Base-by-base conservation (phyloP, 2,329 filamentous ascomycete genomes). In the Madurella mycetomatis region DNA sequence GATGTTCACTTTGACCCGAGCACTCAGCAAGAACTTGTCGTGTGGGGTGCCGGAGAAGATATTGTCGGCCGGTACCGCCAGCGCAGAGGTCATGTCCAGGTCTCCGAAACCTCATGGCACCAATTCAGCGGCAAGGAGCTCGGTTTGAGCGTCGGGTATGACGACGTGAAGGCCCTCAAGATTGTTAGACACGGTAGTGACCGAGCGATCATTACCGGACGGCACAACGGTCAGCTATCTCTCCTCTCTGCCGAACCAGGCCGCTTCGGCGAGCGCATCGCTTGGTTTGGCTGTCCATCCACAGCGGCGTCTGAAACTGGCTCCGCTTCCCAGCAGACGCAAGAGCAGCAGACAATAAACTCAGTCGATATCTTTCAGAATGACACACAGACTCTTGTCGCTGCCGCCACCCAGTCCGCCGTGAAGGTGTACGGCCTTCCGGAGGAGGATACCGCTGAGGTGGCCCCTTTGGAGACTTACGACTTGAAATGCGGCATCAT, bases 1-100 rank as follows among this genome's bases (percentile, higher is more conserved):
- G 77, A 79, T 51, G 78, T 76, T 5, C 63, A 70, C 25, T 63
- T 73, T 7, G 64, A 71, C 30, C 63, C 67, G 4, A 64, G 64
- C 12, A 65, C 66, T n/a, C 65, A 66, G 5, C 65, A 73, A 25
- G 80, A 83, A 63, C 57, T 79, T 12, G 67, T 81, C 0, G 73
- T 76, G 1, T 79, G 74, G 67, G 79, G 79, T 0, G 76, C 73
- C 0, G 79, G 80, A 0, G 77, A 82, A 64, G 72, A 81, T 25
- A 62, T 82, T 30, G 66, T 79, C 5, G 72, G 74, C 2, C 68
- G 76, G 18, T 66, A 70, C 25, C 72, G 73, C 17, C 63, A 68
- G 13, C 66, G 61, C 11, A 59, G 60, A 5, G 65, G 16, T n/a
- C 37, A 11, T 12, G 59, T 51, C 16, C 48, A 37, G 41, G 32